phyloP scores from a whole-genome alignment of 208 protist species.

The Tritrichomonas foetus region DNA sequence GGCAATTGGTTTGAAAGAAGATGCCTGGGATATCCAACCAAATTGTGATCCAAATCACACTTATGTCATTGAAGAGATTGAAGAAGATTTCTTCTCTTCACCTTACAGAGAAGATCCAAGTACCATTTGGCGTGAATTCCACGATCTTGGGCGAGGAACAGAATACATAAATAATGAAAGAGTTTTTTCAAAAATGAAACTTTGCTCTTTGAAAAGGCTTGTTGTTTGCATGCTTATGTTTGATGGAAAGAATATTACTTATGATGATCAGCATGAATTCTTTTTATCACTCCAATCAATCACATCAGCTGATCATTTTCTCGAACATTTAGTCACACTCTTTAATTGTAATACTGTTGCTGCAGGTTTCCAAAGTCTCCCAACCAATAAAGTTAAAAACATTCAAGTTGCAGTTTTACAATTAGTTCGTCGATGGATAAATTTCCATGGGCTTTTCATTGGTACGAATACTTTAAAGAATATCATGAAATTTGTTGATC shows the following conservation, averaged over 20 bases:
- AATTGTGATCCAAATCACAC: neutral
- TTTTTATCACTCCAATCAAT: neutral
- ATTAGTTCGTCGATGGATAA: neutral
- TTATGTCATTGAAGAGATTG: neutral
- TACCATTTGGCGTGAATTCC: neutral
- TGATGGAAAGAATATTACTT: neutral
- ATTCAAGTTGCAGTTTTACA: neutral
- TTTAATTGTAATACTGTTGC: neutral
- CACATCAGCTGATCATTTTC: neutral
- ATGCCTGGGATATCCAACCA: neutral
- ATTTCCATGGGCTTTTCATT: neutral
- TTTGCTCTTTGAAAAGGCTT: no score
- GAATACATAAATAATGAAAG: no score
- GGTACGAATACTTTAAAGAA: neutral
- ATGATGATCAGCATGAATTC: neutral
- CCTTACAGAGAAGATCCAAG: neutral
- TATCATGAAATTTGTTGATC: neutral
- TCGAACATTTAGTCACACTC: neutral
- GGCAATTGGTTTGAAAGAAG: neutral
- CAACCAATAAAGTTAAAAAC: neutral
- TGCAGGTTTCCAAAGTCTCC: no score
- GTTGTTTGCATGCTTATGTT: no score
- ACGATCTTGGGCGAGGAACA: no score
- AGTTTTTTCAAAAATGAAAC: no score
- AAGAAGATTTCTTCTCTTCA: neutral